Evolutionary conservation across 768 basidiomycete species (phyloP).

Genomic region (Dioszegia hungarica): DNA sequence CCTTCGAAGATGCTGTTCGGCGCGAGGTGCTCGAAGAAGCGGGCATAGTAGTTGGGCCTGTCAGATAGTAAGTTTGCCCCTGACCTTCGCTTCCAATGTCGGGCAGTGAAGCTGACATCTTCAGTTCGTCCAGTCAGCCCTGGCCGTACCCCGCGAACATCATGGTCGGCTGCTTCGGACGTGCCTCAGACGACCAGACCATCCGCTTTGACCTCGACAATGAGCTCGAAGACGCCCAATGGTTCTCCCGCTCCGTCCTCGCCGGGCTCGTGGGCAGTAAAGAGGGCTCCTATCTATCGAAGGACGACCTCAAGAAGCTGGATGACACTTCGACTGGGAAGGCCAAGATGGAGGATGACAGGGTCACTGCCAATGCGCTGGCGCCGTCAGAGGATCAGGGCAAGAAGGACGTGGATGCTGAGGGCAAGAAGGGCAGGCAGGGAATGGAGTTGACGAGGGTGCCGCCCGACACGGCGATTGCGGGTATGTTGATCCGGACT

Average conservation of each 20-base stretch:
- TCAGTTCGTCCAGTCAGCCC: constrained; percentile 47
- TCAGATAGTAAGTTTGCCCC: constrained; percentile 57
- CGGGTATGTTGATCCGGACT: constrained; percentile 74
- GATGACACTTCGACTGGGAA: constrained; percentile 6
- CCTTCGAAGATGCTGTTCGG: constrained; percentile 85
- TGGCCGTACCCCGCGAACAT: constrained; percentile 86
- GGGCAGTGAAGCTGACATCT: neutral
- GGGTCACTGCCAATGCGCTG: constrained; percentile 48
- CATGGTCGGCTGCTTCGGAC: constrained; percentile 87
- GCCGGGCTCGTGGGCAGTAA: constrained; percentile 59
- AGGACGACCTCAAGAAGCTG: constrained; percentile 56
- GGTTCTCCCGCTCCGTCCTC: constrained; percentile 76
- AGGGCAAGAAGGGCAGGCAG: constrained; percentile 11
- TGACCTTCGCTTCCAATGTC: neutral
- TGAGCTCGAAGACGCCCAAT: constrained; percentile 88
- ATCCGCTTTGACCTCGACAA: constrained; percentile 87
- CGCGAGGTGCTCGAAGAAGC: constrained; percentile 96
- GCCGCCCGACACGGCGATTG: constrained; percentile 73
- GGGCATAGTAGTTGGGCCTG: constrained; percentile 76
- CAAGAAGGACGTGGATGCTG: constrained; percentile 27
- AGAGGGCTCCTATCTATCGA: constrained; percentile 55
- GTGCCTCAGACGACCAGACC: constrained; percentile 57
- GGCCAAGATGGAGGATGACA: constrained; percentile 33
- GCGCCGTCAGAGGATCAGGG: constrained; percentile 45
- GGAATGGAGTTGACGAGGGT: constrained; percentile 56